Base-by-base conservation (phyloP, 768 basidiomycete genomes). In the Termitomyces sp. region DNA sequence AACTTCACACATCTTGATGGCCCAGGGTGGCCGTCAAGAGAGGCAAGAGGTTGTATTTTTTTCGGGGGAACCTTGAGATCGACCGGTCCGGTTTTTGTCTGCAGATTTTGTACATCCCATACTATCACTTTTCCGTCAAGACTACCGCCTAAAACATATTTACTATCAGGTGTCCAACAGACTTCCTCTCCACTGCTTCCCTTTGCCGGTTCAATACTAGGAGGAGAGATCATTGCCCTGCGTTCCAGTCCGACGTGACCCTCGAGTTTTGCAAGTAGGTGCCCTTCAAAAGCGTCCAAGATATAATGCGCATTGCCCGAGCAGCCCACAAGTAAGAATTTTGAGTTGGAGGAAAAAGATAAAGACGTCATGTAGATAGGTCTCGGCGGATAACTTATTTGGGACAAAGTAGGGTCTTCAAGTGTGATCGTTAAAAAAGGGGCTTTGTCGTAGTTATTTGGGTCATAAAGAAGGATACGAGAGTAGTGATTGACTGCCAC, bases 171-270 rank as follows among this genome's bases (percentile, higher is more conserved):
- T 3, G 92, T 95, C 92, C 93, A 98, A 11, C 82, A 82, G 4
- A 95, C 89, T 74, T 98, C 97, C 68, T 98, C 94, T 12, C 95
- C 92, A 58, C 93, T 95, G 55, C 82, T 84, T 2, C 94, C 95
- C 62, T 87, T 86, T 16, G 77, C 68, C 52, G 92, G 84, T 69
- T 87, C 80, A 63, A 92, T 86, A 53, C 73, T 81, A 17, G 76
- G 79, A 17, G 78, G 75, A 5, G 75, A 69, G 44, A 66, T 73
- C 59, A 75, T 64, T 49, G 74, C 85, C 43, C 88, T 82, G 23
- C 89, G 80, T 71, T 95, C 95, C 32, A 98, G 73, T 3, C 94
- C 95, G 3, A 79, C 71, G 63, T 91, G 89, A 0, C 95, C 95
- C 66, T 88, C 89, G 31, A 99, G 77, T 69, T 95, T 90, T 8